Evolutionary conservation across 2,329 filamentous ascomycete genomes (phyloP).

Genomic region (Hawksworthiomyces lignivorus): DNA sequence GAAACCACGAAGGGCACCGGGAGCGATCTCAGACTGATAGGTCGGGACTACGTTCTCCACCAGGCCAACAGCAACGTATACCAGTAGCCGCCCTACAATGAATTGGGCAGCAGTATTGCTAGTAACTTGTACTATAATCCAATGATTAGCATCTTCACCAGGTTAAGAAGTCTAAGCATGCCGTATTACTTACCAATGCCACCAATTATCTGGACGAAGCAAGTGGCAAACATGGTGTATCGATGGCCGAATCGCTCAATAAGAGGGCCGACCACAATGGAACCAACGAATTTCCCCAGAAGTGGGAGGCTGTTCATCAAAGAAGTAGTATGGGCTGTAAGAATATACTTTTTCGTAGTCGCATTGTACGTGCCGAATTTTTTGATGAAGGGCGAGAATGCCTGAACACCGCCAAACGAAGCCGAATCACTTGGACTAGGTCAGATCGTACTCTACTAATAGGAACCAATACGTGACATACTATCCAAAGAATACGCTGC

Average conservation of each 20-base stretch:
- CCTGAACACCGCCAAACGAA: slow-evolving; percentile 5
- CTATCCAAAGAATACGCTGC: slow-evolving; percentile 5
- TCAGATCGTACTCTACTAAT: neutral
- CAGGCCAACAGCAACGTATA: slow-evolving; percentile 3
- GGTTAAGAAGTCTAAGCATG: no score
- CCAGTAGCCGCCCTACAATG: slow-evolving; percentile 2
- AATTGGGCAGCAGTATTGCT: slow-evolving; percentile 1
- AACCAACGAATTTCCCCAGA: slow-evolving; percentile 2
- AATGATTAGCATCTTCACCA: no score
- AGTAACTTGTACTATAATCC: slow-evolving; percentile 3
- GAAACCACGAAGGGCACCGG: slow-evolving; percentile 46
- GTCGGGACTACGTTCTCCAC: slow-evolving; percentile 48
- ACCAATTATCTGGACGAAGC: slow-evolving; percentile 3
- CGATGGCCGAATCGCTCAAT: slow-evolving; percentile 2
- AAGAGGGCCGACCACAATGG: slow-evolving; percentile 1
- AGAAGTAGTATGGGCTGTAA: neutral
- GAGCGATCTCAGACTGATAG: slow-evolving; percentile 62
- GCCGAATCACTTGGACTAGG: slow-evolving; percentile 1
- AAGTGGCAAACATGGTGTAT: slow-evolving; percentile 1
- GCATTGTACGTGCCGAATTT: neutral
- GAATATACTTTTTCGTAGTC: neutral
- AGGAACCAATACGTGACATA: neutral
- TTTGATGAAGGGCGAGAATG: neutral
- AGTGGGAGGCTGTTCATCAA: slow-evolving; percentile 6
- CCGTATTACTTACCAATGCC: neutral